Base-by-base conservation (phyloP, 192 early-diverging fungal genomes). In the Allomyces macrogynus region DNA sequence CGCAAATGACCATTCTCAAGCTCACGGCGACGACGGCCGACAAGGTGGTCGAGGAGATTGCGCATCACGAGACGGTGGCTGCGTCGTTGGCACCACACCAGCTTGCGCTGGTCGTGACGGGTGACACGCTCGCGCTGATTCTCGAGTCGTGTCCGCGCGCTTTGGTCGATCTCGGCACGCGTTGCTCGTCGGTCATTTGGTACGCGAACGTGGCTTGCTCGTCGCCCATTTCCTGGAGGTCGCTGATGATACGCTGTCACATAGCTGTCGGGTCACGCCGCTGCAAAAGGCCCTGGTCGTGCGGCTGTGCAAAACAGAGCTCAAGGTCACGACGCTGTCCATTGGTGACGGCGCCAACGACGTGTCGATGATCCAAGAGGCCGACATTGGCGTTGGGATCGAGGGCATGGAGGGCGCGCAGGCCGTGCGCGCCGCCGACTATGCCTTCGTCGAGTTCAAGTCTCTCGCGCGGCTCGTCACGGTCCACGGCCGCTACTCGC, bases 1-100 rank as follows among this genome's bases (percentile, higher is more conserved):
- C 76, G 26, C 86, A 88, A 43, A 94, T 93, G 91, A 81, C 86
- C 66, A 73, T 92, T 14, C 81, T 95, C 11, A 40, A 40, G 32
- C 32, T 40, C 32, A 40, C 32, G 32, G 32, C 32, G 32, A 40
- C 32, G 7, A 40, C 32, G 4, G 32, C 32, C 32, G 32, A 40
- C 32, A 40, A 40, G 32, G 32, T 40, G 32, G 32, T 40, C 7
- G 32, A 40, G 32, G 32, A 40, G 32, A 40, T 40, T 40, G 32
- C 32, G 32, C 32, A 40, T 40, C 32, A 40, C 32, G 5, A 40
- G 32, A 40, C 32, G 7, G 32, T 40, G 32, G 32, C 32, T 8
- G 32, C 32, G 32, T 40, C 32, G 32, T 40, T 40, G 32, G 32
- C 32, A 8, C 32, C 32, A 8, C 32, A 40, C 8, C 32, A 40